These are phyloP conservation scores for Tetrahymena elliotti DNA, from an alignment of 73 alveolate species.

Conservation along the genomic window DNA sequence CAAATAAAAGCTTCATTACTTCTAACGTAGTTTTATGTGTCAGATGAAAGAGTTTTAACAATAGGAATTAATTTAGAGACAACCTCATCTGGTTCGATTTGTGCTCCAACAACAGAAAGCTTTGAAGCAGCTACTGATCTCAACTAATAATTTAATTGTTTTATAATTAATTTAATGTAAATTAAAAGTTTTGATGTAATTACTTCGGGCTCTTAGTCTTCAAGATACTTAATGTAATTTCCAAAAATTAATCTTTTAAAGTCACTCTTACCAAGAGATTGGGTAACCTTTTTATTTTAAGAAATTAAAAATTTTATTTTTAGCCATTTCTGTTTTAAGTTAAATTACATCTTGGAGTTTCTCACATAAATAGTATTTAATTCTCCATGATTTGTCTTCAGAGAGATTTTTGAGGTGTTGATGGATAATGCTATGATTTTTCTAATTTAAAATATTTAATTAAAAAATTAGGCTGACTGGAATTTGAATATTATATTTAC, in stretches of 20 bases:
- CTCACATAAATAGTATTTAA: constrained; percentile 29
- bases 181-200: not conserved
- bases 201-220: constrained; percentile 36
- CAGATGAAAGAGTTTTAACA: not conserved
- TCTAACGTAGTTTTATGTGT: constrained; percentile 28
- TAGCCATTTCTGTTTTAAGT: not conserved
- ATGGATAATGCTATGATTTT: not conserved
- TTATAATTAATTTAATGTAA: not conserved
- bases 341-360: constrained; percentile 16
- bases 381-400: constrained; percentile 48
- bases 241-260: not conserved
- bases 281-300: constrained; percentile 7
- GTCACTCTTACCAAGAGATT: constrained; percentile 19
- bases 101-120: constrained; percentile 1
- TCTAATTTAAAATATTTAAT: not conserved
- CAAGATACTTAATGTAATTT: constrained; percentile 16
- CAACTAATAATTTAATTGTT: not conserved
- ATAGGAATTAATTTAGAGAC: constrained; percentile 9
- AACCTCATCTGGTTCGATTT: constrained; percentile 34
- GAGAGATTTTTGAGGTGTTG: constrained; percentile 18
- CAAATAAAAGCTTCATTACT: not conserved
- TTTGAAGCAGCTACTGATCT: constrained; percentile 26
- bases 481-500: not conserved
- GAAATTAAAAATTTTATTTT: not conserved
- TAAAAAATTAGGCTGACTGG: not conserved